phyloP scores from a whole-genome alignment of 164 flowering plant species.

The Magnolia officinalis region DNA sequence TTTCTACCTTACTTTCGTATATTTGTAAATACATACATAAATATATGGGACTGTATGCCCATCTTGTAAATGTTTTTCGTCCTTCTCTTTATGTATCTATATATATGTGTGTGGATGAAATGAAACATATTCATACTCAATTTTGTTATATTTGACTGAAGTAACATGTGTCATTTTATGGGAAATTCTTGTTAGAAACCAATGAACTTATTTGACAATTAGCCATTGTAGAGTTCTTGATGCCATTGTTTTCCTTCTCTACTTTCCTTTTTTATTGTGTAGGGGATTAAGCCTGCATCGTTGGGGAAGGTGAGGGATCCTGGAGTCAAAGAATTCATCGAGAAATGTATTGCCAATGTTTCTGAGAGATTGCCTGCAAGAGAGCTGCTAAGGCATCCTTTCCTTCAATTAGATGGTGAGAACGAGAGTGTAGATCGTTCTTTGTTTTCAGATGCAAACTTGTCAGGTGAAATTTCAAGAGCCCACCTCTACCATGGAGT shows the following conservation, averaged over 20 bases:
- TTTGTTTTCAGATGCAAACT: constrained; percentile 14
- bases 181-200: no score
- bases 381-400: constrained; percentile 78
- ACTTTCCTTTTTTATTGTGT: constrained; percentile 6
- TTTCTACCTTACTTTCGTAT: no score
- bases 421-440: constrained; percentile 37
- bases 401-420: constrained; percentile 57
- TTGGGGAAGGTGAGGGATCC: constrained; percentile 77
- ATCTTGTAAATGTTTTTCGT: no score
- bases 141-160: no score
- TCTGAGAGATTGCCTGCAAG: constrained; percentile 71
- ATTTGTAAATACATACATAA: no score
- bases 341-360: constrained; percentile 79
- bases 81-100: no score
- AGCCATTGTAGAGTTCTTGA: not conserved
- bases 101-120: no score
- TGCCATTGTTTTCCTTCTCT: not conserved
- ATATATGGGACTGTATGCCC: no score
- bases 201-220: not conserved
- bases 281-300: constrained; percentile 97
- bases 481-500: not conserved
- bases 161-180: no score
- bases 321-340: constrained; percentile 65
- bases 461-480: constrained; percentile 34
- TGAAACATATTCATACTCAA: no score